Conservation (phyloP, 2,329 filamentous ascomycete genomes). For the Pseudocercospora vitis region DNA sequence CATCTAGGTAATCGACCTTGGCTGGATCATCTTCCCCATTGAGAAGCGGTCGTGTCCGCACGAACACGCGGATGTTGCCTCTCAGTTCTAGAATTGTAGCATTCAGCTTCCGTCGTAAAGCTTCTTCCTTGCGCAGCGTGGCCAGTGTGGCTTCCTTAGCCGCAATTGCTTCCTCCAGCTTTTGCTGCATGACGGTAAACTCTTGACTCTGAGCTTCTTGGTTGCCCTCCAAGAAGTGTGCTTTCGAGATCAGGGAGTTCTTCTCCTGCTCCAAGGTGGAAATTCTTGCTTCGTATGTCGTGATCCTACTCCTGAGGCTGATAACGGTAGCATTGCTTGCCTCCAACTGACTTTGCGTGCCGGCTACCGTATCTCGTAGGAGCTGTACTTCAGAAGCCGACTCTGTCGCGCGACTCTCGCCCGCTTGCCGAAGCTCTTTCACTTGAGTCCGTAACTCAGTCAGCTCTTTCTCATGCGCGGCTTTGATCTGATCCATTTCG, state of each 20-base stretch:
- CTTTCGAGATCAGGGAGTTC: constrained; percentile 73
- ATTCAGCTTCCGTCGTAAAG: constrained; percentile 83
- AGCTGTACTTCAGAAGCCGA: constrained; percentile 52
- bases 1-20: constrained; percentile 75
- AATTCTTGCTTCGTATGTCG: constrained; percentile 51
- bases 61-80: constrained; percentile 98
- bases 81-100: constrained; percentile 98
- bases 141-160: constrained; percentile 69
- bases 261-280: constrained; percentile 72
- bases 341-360: constrained; percentile 29
- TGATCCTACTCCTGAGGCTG: constrained; percentile 57
- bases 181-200: constrained; percentile 76
- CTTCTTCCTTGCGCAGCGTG: constrained; percentile 89
- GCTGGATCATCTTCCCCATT: constrained; percentile 65
- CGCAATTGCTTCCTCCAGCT: constrained; percentile 74
- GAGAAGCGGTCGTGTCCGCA: constrained; percentile 79
- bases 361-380: constrained; percentile 30
- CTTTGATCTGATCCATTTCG: constrained; percentile 64
- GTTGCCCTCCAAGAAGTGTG: constrained; percentile 86
- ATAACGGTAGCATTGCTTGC: constrained; percentile 61
- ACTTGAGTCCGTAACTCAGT: constrained; percentile 60
- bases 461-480: constrained; percentile 64
- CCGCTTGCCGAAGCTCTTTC: constrained; percentile 52
- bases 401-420: constrained; percentile 56
- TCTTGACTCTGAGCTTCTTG: constrained; percentile 85